phyloP scores from a whole-genome alignment of 2,329 filamentous ascomycete genomes.

The Tolypocladium paradoxum region DNA sequence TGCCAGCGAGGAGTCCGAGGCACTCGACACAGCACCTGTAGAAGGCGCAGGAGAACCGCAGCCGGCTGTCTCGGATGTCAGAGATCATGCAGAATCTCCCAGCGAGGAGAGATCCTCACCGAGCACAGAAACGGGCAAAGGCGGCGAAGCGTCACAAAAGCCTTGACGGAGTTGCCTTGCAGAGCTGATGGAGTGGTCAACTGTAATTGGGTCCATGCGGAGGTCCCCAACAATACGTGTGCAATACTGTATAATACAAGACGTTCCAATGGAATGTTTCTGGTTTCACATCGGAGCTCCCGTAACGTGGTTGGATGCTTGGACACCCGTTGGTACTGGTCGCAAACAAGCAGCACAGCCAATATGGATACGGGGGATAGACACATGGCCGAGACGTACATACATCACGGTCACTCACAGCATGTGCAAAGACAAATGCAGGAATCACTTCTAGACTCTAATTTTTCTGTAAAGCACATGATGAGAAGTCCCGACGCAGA shows the following conservation, averaged over 20 bases:
- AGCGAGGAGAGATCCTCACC: not conserved
- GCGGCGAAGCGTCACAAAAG: not conserved
- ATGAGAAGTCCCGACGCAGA: conserved; percentile 29
- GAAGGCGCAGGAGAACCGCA: not conserved
- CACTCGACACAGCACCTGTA: not conserved
- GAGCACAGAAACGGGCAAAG: not conserved
- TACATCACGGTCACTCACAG: not conserved
- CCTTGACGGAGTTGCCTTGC: conserved; percentile 6
- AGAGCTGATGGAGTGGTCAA: not conserved
- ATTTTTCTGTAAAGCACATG: conserved; percentile 35
- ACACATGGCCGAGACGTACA: not conserved
- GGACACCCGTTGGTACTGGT: no score
- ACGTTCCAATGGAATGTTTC: not conserved
- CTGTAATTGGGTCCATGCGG: not conserved
- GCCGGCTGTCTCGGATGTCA: not conserved
- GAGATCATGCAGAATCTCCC: not conserved
- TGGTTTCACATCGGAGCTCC: no score
- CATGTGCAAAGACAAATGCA: conserved; percentile 7
- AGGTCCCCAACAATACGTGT: not conserved
- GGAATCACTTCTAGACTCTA: conserved; percentile 37
- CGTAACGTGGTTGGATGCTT: not conserved
- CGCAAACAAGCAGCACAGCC: not conserved
- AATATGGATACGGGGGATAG: not conserved
- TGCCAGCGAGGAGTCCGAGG: not conserved
- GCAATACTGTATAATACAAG: not conserved